Percentiles rank a stretch among this genome's conserved stretches.
Evolutionary conservation across 495 filamentous ascomycete species (phyloP).

Genomic region (Hypoxylon fuscum): DNA sequence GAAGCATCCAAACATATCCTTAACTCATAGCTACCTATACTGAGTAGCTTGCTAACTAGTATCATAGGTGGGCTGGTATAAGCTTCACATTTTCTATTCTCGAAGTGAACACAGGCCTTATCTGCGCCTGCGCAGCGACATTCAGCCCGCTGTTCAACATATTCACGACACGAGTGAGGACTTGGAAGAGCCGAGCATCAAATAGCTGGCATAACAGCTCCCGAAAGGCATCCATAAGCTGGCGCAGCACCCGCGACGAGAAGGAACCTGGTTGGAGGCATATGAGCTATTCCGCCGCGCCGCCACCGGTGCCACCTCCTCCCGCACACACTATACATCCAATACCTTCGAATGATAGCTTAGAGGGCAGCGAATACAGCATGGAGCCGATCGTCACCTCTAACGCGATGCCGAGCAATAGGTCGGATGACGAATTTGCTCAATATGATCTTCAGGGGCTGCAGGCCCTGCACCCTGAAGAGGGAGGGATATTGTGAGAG

Average conservation of each 20-base stretch:
- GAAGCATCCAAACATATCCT: too few species aligned
- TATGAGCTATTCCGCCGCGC: conserved; percentile 7
- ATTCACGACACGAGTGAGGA: conserved; percentile 25
- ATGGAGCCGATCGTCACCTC: conserved; percentile 22
- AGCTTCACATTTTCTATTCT: conserved; percentile 51
- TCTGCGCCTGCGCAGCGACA: conserved; percentile 49
- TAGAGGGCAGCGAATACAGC: conserved; percentile 18
- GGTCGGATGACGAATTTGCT: conserved; percentile 23
- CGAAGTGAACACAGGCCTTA: conserved; percentile 56
- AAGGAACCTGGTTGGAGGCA: conserved; percentile 21
- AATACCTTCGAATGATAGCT: conserved; percentile 20
- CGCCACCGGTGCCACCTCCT: conserved; percentile 4
- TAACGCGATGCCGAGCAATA: conserved; percentile 16
- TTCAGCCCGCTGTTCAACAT: conserved; percentile 45
- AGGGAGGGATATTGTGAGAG: conserved; percentile 23
- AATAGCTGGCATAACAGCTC: conserved; percentile 20
- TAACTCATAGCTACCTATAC: too few species aligned
- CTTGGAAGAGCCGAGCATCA: conserved; percentile 33
- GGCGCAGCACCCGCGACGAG: conserved; percentile 19
- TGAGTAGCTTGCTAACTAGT: conserved; percentile 1
- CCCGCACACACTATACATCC: background rate
- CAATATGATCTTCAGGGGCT: conserved; percentile 30
- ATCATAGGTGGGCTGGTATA: conserved; percentile 41
- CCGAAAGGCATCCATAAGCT: conserved; percentile 26
- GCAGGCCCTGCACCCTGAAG: conserved; percentile 24